These are phyloP conservation scores for Aspergillus floridensis DNA, from an alignment of 2,329 filamentous ascomycete genomes.

Conservation along the genomic window DNA sequence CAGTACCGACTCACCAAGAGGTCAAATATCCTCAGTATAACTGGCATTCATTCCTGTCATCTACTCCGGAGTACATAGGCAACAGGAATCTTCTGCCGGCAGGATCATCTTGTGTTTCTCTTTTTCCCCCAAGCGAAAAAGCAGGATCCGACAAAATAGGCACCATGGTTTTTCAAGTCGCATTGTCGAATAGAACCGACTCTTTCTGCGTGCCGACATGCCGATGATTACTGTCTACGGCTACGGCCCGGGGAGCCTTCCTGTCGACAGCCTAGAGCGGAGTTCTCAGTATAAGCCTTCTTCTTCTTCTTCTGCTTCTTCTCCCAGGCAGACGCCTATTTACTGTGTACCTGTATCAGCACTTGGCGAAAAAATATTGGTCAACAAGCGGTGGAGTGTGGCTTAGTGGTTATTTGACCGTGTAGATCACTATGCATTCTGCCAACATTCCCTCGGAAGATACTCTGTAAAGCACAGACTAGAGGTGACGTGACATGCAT, in stretches of 20 bases:
- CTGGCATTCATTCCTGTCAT: too few relatives aligned
- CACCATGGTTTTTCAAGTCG: neutral
- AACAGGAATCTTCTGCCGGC: neutral
- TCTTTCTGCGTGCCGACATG: neutral
- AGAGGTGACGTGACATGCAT: neutral
- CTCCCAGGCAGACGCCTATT: neutral
- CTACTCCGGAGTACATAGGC: neutral
- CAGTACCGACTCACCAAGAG: neutral
- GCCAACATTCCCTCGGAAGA: neutral
- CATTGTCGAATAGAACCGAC: too few relatives aligned
- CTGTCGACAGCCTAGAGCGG: neutral
- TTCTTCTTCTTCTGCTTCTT: neutral
- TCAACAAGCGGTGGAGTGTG: neutral
- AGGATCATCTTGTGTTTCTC: neutral
- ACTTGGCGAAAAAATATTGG: too few relatives aligned
- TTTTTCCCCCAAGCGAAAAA: too few relatives aligned
- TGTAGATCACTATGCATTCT: neutral
- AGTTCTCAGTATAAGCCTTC: neutral
- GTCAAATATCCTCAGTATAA: too few relatives aligned
- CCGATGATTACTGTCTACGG: too few relatives aligned
- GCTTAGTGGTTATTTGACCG: neutral
- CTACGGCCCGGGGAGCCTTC: neutral
- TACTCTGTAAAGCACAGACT: neutral
- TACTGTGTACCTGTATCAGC: too few relatives aligned
- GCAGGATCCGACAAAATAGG: neutral